phyloP scores from a whole-genome alignment of 2,329 filamentous ascomycete species.

The Exophiala alcalophila region DNA sequence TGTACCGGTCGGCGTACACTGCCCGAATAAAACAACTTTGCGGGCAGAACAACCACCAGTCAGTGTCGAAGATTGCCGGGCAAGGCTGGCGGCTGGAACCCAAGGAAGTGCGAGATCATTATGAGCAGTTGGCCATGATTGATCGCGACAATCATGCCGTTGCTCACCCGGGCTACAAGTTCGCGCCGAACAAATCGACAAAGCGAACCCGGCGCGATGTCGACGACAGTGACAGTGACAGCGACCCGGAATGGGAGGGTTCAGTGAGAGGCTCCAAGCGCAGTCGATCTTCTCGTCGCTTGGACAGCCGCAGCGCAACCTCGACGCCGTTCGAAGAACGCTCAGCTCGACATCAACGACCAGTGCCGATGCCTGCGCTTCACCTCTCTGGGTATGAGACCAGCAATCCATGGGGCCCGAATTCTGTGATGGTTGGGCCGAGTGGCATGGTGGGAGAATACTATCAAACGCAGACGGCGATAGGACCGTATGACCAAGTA shows the following conservation, averaged over 20 bases:
- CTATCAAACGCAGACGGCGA: conserved; percentile 16
- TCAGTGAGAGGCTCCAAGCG: conserved; percentile 26
- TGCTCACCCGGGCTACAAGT: conserved; percentile 91
- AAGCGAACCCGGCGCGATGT: conserved; percentile 46
- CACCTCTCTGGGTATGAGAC: conserved; percentile 27
- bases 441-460: conserved; percentile 20
- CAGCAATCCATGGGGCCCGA: conserved; percentile 30
- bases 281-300: conserved; percentile 23
- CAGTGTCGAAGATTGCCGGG: conserved; percentile 84
- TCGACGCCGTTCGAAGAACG: conserved; percentile 28
- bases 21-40: conserved; percentile 80
- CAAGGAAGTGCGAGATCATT: conserved; percentile 67
- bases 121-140: conserved; percentile 72
- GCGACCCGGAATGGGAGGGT: conserved; percentile 29
- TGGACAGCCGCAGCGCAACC: conserved; percentile 27
- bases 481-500: conserved; percentile 20
- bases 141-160: conserved; percentile 81
- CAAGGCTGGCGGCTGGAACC: conserved; percentile 82
- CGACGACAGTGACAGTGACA: conserved; percentile 41
- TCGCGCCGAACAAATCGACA: conserved; percentile 72
- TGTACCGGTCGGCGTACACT: conserved; percentile 91
- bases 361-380: conserved; percentile 18
- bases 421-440: conserved; percentile 25
- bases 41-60: conserved; percentile 85
- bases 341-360: conserved; percentile 13